These are phyloP conservation scores for Podaxis sp. DNA, from an alignment of 768 basidiomycete species.

Conservation along the genomic window DNA sequence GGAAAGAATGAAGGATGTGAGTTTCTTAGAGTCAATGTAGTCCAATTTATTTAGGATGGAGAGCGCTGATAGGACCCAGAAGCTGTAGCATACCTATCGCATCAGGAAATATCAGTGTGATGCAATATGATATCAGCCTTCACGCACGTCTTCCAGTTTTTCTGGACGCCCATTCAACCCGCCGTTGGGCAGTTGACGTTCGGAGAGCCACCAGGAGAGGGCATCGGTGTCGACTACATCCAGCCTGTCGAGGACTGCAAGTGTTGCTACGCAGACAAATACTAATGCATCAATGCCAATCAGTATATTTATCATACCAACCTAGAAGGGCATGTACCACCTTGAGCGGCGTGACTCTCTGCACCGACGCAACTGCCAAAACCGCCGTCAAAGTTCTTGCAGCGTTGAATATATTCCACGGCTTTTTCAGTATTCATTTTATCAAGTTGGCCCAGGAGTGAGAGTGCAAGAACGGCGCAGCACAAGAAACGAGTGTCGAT, in stretches of 20 bases:
- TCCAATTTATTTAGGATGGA: constrained; percentile 78
- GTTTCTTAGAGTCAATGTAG: constrained; percentile 87
- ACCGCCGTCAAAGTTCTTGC: constrained; percentile 94
- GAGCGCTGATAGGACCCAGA: constrained; percentile 91
- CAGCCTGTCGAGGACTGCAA: constrained; percentile 84
- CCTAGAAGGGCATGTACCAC: constrained; percentile 37
- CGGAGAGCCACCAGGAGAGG: constrained; percentile 90
- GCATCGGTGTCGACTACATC: constrained; percentile 80
- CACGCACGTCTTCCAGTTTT: constrained; percentile 89
- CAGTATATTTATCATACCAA: neutral
- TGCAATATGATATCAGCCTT: neutral
- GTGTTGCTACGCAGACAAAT: constrained; percentile 83
- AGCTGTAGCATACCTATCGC: constrained; percentile 90
- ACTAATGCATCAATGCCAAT: constrained; percentile 45
- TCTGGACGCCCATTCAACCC: constrained; percentile 97
- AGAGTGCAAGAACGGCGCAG: constrained; percentile 81
- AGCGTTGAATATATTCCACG: constrained; percentile 68
- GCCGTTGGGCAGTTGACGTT: constrained; percentile 90
- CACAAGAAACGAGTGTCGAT: constrained; percentile 89
- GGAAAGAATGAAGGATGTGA: constrained; percentile 80
- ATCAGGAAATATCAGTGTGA: neutral
- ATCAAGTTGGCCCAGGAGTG: constrained; percentile 75
- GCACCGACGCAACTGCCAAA: constrained; percentile 84
- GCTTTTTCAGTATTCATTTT: constrained; percentile 68
- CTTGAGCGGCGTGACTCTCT: constrained; percentile 92